These are phyloP conservation scores for Suhomyces pyralidae DNA, from an alignment of 805 yeast species.

Conservation along the genomic window DNA sequence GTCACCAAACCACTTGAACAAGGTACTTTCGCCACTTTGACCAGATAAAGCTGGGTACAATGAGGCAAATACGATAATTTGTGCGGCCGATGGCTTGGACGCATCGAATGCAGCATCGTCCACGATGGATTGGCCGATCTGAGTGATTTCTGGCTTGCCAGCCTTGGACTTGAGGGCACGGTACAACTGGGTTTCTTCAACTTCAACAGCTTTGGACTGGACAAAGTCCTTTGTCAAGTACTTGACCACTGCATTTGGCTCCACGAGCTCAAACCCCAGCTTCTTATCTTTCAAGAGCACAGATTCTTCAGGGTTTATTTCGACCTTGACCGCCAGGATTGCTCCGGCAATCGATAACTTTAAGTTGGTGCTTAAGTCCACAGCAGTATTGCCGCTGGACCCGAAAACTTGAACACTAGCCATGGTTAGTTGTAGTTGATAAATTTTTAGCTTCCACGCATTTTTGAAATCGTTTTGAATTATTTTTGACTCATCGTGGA, in stretches of 20 bases:
- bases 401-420: constrained; percentile 6
- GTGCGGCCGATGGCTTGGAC: constrained; percentile 44
- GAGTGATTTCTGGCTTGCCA: constrained; percentile 6
- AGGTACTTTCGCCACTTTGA: constrained; percentile 9
- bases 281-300: constrained; percentile 31
- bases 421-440: neutral
- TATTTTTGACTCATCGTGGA: constrained; percentile 4
- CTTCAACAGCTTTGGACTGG: constrained; percentile 27
- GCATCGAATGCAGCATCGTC: constrained; percentile 4
- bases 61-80: constrained; percentile 58
- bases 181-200: constrained; percentile 47
- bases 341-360: constrained; percentile 23
- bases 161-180: constrained; percentile 35
- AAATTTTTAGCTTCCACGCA: neutral
- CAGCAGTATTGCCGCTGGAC: constrained; percentile 9
- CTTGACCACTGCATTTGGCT: constrained; percentile 68
- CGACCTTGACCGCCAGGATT: constrained; percentile 12
- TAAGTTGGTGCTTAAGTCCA: constrained; percentile 23
- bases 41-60: constrained; percentile 40
- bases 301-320: constrained; percentile 22
- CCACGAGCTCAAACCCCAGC: constrained; percentile 48
- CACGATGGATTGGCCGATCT: neutral
- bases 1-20: constrained; percentile 38
- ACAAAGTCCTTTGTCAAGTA: constrained; percentile 53
- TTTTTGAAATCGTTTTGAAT: neutral